Percentiles rank a stretch among this genome's conserved stretches.
These are phyloP conservation scores for Emmonsiellopsis sp. DNA, from an alignment of 2,329 filamentous ascomycete genomes.

Conservation along the genomic window DNA sequence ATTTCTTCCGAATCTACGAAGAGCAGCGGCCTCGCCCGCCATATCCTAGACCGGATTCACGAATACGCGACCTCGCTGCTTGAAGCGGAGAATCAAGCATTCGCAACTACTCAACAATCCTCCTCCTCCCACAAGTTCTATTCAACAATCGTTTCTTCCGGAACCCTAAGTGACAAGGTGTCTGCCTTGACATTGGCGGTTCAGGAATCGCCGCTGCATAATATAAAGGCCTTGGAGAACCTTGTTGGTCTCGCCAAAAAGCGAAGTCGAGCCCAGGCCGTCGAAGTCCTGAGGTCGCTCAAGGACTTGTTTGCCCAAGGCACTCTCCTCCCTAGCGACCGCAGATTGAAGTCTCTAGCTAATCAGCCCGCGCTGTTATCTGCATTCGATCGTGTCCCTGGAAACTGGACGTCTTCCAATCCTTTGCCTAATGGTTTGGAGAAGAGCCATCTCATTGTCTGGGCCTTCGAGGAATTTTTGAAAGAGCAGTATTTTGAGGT, in stretches of 20 bases:
- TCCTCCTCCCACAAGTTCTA: constrained; percentile 87
- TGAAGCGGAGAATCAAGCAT: constrained; percentile 67
- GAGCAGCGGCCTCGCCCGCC: constrained; percentile 39
- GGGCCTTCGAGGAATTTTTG: constrained; percentile 92
- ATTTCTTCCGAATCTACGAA: constrained; percentile 40
- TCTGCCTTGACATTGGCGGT: constrained; percentile 89
- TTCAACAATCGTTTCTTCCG: constrained; percentile 91
- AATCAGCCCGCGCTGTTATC: constrained; percentile 69
- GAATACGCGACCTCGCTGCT: constrained; percentile 66
- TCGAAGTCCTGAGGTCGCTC: constrained; percentile 83
- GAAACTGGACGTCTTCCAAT: constrained; percentile 60
- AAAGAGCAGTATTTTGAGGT: constrained; percentile 92
- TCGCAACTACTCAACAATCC: constrained; percentile 60
- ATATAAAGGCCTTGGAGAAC: constrained; percentile 77
- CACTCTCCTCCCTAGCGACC: constrained; percentile 69
- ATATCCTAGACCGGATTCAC: constrained; percentile 48
- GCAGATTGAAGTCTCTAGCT: constrained; percentile 70
- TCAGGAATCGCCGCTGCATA: constrained; percentile 93
- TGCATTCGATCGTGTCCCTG: constrained; percentile 54
- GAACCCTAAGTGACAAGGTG: constrained; percentile 93
- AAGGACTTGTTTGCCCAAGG: constrained; percentile 93
- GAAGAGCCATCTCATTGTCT: constrained; percentile 69
- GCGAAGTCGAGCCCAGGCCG: constrained; percentile 83
- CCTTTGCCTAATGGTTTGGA: constrained; percentile 65
- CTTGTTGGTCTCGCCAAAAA: constrained; percentile 79